Conservation (phyloP, 2,329 filamentous ascomycete species). For the Sarocladium oryzae region DNA sequence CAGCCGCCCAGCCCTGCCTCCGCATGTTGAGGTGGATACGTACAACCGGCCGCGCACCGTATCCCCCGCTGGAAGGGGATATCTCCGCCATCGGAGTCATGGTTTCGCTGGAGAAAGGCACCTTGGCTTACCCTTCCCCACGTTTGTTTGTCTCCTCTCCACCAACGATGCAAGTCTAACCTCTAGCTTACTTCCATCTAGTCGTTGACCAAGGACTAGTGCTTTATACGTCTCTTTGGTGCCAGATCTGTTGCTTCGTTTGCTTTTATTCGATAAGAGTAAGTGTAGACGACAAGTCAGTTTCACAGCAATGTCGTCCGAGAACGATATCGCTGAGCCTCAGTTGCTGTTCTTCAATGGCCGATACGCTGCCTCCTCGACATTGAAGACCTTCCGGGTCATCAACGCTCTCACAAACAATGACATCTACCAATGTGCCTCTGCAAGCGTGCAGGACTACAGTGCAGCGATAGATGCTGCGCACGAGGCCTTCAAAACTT, state of each 20-base stretch:
- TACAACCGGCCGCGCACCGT: not conserved
- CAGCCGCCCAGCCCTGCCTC: too few relatives aligned
- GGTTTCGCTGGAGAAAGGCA: not conserved
- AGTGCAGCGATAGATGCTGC: constrained; percentile 41
- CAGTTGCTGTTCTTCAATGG: constrained; percentile 17
- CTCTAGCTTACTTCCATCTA: too few relatives aligned
- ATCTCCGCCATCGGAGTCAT: not conserved
- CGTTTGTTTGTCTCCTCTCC: too few relatives aligned
- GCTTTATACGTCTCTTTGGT: too few relatives aligned
- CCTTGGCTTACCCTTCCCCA: too few relatives aligned
- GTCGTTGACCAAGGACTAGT: too few relatives aligned
- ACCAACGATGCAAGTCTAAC: too few relatives aligned
- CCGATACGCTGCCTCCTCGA: constrained; percentile 15
- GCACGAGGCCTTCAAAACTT: constrained; percentile 52
- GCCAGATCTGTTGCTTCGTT: too few relatives aligned
- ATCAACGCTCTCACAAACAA: constrained; percentile 30
- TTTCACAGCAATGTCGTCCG: too few relatives aligned
- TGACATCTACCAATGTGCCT: constrained; percentile 47
- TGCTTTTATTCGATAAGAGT: too few relatives aligned
- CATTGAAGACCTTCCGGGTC: constrained; percentile 19
- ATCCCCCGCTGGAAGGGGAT: not conserved
- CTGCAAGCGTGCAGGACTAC: constrained; percentile 47
- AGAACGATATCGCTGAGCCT: constrained; percentile 10
- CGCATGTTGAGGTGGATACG: not conserved
- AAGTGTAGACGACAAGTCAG: too few relatives aligned